Conservation (phyloP, 257 asterid species). For the Salvia rosmarinus region DNA sequence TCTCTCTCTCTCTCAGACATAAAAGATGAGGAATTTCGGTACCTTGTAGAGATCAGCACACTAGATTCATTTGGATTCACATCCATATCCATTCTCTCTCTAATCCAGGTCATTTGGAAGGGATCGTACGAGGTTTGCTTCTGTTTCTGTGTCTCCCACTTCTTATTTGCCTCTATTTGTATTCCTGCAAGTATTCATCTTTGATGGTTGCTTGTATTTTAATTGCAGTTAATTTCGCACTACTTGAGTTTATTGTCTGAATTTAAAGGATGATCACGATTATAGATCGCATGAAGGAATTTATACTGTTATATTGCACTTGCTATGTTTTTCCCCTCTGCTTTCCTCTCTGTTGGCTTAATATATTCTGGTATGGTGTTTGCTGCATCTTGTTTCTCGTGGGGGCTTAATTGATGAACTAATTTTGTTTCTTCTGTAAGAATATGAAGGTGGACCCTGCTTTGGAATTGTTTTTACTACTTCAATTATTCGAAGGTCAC, state of each 20-base stretch:
- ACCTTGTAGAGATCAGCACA: constrained; percentile 2
- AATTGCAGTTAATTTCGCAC: neutral
- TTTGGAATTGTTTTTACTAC: neutral
- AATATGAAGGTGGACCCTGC: neutral
- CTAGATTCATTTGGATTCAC: constrained; percentile 26
- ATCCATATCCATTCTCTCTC: neutral
- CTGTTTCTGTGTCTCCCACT: constrained; percentile 3
- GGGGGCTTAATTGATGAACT: neutral
- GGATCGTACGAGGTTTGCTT: constrained; percentile 8
- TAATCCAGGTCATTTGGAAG: constrained; percentile 1
- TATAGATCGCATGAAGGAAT: neutral
- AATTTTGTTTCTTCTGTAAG: neutral
- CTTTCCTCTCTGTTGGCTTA: neutral
- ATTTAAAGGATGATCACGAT: neutral
- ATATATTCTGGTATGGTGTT: neutral
- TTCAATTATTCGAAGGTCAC: too few species aligned
- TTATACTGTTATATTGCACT: neutral
- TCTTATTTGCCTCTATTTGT: too few species aligned
- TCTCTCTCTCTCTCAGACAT: too few species aligned
- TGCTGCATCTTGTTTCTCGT: neutral
- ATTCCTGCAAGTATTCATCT: constrained; percentile 4
- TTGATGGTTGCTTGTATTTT: neutral
- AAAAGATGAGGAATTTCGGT: constrained; percentile 13
- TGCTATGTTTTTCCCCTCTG: neutral
- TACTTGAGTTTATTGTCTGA: constrained; percentile 4